Evolutionary conservation across 2,329 filamentous ascomycete genomes (phyloP), one percentile per base, ranked within the genome.

Genomic region (Aspergillus uvarum): DNA sequence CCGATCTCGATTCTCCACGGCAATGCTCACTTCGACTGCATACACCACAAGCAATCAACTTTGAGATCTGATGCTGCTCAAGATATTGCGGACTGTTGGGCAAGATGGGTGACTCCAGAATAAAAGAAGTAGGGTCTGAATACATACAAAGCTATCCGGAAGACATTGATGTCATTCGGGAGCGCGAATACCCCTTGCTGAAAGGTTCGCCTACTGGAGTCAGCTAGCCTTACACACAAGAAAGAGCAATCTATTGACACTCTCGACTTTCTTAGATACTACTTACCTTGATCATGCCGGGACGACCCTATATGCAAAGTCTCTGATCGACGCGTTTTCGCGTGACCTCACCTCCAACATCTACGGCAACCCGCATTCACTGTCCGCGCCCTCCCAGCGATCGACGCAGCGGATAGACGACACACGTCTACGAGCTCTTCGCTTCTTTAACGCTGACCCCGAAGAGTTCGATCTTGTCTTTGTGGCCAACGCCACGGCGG

Each of bases 241-340:
- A 51, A 11, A 44, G 26, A 19, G 22, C 8, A 49, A 12, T 31
- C n/a, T 50, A 3, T 10, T 58, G 21, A 26, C 24, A n/a, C 47
- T 26, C 22, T 53, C 2, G 53, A 12, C 32, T 35, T 12, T 12
- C 24, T 16, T 58, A 94, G 91, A 84, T 55, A 86, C 86, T 10
- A 82, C 88, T 51, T 98, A 97, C 74, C 87, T 98, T 59, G 94
- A 98, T 69, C 93, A 98, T 88, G 92, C 92, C 0, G 94, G 92
- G n/a, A 91, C 91, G n/a, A 94, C 93, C 0, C 81, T 90, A 1
- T 91, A 90, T 71, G 82, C 92, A 47, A 94, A 89, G 74, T 92
- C 90, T 31, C 77, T 95, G 24, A 87, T 98, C 74, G 89, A 94
- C 65, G 81, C 79, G 24, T 96, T 96, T 76, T 86, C 91, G 8